Evolutionary conservation across 495 filamentous ascomycete species (phyloP), one percentile per base, ranked within the genome.

Genomic region (Bryoglossum gracile): DNA sequence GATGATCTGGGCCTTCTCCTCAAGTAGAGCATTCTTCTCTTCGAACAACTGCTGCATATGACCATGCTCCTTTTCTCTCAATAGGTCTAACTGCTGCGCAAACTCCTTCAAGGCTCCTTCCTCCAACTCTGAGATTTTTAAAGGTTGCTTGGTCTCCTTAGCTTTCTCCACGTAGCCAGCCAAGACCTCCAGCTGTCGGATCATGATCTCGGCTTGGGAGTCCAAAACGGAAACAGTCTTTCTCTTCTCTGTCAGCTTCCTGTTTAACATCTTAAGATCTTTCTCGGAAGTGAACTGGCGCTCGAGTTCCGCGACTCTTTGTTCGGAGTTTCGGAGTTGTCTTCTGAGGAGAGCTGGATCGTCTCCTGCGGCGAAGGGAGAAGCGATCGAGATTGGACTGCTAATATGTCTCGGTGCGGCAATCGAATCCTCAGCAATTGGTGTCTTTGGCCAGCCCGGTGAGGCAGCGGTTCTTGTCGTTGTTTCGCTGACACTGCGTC

Each of bases 211-310:
- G 21, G 89, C 84, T 66, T 95, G 86, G 1, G 89, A 88, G 63
- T 97, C 91, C 17, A 99, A 72, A 9, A 90, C 85, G n/a, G 92
- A 90, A 59, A 99, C 89, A 1, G 91, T 97, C 52, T 90, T 94
- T 37, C 92, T 79, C 70, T 97, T 97, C 66, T 97, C 89, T 26
- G 84, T 75, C 10, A 99, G 70, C 58, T 89, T 90, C 34, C 82
- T 87, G 59, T 90, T 89, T 23, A 92, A 76, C 48, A 80, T 83
- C 61, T 89, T 87, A 26, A 95, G 80, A 55, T 89, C 87, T 18
- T 84, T 84, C 16, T 84, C 84, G 13, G 79, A 76, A 53, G 71
- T 75, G 53, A 82, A 74, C 26, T 76, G 70, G n/a, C 71, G 65
- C 60, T 99, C 90, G 46, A 97, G 77, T 58, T 97, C 89, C 1